Conservation (phyloP, 106 monocot species). For the Posidonia australis region DNA sequence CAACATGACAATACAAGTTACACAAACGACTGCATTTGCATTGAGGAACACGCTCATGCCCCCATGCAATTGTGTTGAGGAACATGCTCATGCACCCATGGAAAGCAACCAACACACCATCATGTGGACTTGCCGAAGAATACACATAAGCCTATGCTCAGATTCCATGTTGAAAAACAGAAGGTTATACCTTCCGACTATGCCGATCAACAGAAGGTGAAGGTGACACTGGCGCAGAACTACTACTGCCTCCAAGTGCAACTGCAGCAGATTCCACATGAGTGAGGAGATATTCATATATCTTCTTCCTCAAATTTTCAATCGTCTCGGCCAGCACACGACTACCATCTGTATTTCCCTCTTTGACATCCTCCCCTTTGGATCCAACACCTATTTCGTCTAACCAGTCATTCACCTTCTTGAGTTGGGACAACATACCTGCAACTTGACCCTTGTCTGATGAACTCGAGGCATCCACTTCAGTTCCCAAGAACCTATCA, state of each 20-base stretch:
- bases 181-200: constrained; percentile 7
- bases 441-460: constrained; percentile 44
- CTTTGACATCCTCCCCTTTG: constrained; percentile 1
- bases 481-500: constrained; percentile 70
- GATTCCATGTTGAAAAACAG: background rate
- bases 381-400: constrained; percentile 25
- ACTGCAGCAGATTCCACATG: constrained; percentile 88
- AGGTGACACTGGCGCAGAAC: background rate
- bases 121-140: background rate
- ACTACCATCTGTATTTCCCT: constrained; percentile 2
- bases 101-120: too few species aligned
- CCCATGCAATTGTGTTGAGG: too few species aligned
- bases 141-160: too few species aligned
- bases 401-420: constrained; percentile 93
- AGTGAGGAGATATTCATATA: constrained; percentile 76
- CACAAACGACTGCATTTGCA: too few species aligned
- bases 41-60: too few species aligned
- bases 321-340: constrained; percentile 41
- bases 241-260: constrained; percentile 41
- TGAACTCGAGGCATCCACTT: constrained; percentile 18
- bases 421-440: constrained; percentile 81
- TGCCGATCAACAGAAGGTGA: constrained; percentile 5
- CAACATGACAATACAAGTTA: too few species aligned
- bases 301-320: constrained; percentile 74
- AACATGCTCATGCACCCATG: too few species aligned